These are phyloP conservation scores for Starmerella cellae DNA, from an alignment of 805 yeast species.

Conservation along the genomic window DNA sequence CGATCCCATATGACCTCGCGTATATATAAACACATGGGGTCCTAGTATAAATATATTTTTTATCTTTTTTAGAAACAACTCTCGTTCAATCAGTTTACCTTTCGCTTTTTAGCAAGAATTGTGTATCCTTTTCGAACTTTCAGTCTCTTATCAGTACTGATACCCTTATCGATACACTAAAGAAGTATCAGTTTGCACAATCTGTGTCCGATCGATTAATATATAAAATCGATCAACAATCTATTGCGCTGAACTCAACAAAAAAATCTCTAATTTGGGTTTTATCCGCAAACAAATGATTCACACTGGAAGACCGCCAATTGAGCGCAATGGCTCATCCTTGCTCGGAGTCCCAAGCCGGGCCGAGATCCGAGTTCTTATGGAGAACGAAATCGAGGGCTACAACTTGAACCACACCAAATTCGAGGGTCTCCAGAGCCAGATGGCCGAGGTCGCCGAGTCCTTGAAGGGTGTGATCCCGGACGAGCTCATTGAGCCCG, in stretches of 20 bases:
- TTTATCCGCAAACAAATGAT: slow-evolving; percentile 7
- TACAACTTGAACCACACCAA: slow-evolving; percentile 49
- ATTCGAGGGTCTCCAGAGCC: slow-evolving; percentile 69
- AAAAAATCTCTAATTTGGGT: no score
- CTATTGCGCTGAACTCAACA: no score
- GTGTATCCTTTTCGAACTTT: no score
- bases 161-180: no score
- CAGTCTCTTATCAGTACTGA: no score
- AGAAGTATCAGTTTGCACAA: no score
- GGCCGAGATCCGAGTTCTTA: slow-evolving; percentile 19
- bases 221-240: no score
- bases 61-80: no score
- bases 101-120: no score
- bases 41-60: no score
- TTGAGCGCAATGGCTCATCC: slow-evolving; percentile 14
- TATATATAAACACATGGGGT: neutral
- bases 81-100: no score
- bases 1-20: neutral
- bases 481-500: slow-evolving; percentile 68
- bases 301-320: slow-evolving; percentile 6
- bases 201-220: no score
- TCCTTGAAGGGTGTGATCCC: slow-evolving; percentile 86
- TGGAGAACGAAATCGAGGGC: slow-evolving; percentile 31
- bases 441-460: slow-evolving; percentile 69
- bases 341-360: slow-evolving; percentile 24